Evolutionary conservation across 192 early-diverging fungal species (phyloP).

Genomic region (Rhizoclosmatium sp.): DNA sequence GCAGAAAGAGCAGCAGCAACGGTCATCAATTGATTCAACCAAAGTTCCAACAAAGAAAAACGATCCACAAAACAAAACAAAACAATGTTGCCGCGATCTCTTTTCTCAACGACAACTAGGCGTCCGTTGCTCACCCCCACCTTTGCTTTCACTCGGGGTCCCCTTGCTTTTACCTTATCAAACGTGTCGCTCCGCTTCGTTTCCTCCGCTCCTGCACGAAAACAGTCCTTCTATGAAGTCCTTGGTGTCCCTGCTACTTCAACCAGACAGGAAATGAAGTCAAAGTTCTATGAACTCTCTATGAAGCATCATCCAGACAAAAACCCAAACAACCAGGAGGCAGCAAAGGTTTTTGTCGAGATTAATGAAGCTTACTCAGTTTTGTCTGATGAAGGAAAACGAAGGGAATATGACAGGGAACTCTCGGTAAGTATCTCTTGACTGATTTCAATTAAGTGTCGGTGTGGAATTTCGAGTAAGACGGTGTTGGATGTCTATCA

Average conservation of each 20-base stretch:
- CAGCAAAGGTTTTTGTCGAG: conserved; percentile 74
- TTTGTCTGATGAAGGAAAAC: conserved; percentile 72
- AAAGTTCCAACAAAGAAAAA: not conserved
- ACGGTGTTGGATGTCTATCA: not conserved
- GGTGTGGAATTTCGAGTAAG: not conserved
- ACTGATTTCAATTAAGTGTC: not conserved
- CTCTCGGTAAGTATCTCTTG: conserved; percentile 19
- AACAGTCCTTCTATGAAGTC: conserved; percentile 42
- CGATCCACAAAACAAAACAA: not conserved
- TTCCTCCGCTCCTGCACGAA: not conserved
- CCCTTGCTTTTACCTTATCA: too few relatives aligned
- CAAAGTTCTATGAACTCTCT: conserved; percentile 75
- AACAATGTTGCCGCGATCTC: not conserved
- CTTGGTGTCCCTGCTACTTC: conserved; percentile 35
- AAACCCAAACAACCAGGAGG: conserved; percentile 64
- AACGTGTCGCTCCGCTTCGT: not conserved
- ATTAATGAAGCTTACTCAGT: conserved; percentile 90
- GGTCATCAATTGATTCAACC: not conserved
- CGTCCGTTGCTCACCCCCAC: not conserved
- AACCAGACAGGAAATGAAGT: conserved; percentile 65
- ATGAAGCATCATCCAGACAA: conserved; percentile 89
- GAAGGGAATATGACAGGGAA: conserved; percentile 80
- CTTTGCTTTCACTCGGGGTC: too few relatives aligned
- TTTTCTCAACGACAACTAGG: not conserved
- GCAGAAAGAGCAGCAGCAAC: not conserved